Evolutionary conservation across 495 filamentous ascomycete genomes (phyloP), one percentile per base, ranked within the genome.

Genomic region (Amphirosellinia nigrospora): DNA sequence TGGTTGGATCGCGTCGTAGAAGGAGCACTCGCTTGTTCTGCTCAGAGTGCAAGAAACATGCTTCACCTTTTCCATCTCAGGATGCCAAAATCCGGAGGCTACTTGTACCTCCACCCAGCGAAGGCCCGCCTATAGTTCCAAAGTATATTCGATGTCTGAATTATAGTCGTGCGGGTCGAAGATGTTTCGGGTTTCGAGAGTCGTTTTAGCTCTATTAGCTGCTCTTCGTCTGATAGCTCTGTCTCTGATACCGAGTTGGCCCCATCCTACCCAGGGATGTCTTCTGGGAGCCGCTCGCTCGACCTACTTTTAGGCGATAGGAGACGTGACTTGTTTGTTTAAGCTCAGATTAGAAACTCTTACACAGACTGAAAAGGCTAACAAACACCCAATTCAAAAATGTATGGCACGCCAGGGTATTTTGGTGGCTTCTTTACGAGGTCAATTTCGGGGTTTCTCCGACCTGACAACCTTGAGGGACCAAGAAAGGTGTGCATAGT

Each of bases 51-150:
- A 15, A 83, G 74, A 10, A 10, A 89, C 83, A 46, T 82, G 76
- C 32, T 77, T 81, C 16, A 86, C 78, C 34, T 81, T 79, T 23
- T 78, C 81, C 74, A 89, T 76, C 15, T 80, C 74, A 6, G 80
- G 77, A 66, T 88, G 77, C 72, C 84, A 89, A 69, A 89, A 87
- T 28, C 81, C 82, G 26, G 80, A 8, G 81, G 79, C 23, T 72
- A 70, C 62, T 75, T 48, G 16, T 79, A 65, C 4, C 61, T 74
- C 32, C 68, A 72, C 63, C 79, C 72, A 19, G 69, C 50, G 9
- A 13, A 36, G 6, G 21, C n/a, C 30, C 43, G 53, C 10, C 69
- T 48, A 23, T 75, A 41, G 9, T 59, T 38, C 4, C 56, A 34
- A 13, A 23, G 7, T 39, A 60, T 60, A 39, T 32, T 46, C 41